phyloP scores from a whole-genome alignment of 2,329 filamentous ascomycete genomes.

The Drechslera avenae region DNA sequence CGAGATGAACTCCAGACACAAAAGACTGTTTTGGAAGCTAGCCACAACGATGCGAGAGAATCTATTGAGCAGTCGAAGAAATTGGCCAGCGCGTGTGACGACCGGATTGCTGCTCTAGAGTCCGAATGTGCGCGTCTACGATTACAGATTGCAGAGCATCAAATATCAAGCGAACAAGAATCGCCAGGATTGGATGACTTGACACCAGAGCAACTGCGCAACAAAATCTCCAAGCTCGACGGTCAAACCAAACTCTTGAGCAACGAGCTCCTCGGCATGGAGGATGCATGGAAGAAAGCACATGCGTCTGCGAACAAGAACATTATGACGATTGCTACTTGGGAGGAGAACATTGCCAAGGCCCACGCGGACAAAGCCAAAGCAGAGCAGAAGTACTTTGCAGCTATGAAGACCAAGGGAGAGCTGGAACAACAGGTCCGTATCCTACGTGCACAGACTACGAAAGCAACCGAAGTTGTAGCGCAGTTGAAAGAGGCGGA shows the following conservation, averaged over 20 bases:
- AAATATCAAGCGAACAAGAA: slow-evolving; percentile 24
- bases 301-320: slow-evolving; percentile 85
- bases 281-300: slow-evolving; percentile 88
- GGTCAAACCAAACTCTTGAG: slow-evolving; percentile 83
- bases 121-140: slow-evolving; percentile 76
- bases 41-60: slow-evolving; percentile 74
- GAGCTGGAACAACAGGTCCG: slow-evolving; percentile 80
- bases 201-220: slow-evolving; percentile 71
- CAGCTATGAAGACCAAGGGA: slow-evolving; percentile 91
- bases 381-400: slow-evolving; percentile 97
- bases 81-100: slow-evolving; percentile 76
- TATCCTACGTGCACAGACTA: slow-evolving; percentile 78
- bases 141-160: slow-evolving; percentile 58
- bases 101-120: slow-evolving; percentile 80
- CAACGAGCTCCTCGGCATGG: slow-evolving; percentile 85
- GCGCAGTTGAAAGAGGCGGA: slow-evolving; percentile 91
- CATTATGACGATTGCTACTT: slow-evolving; percentile 72
- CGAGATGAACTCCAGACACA: slow-evolving; percentile 88
- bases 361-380: slow-evolving; percentile 89
- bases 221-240: slow-evolving; percentile 75
- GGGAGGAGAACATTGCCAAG: slow-evolving; percentile 78
- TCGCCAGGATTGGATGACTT: slow-evolving; percentile 61
- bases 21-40: slow-evolving; percentile 75
- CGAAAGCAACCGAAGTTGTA: slow-evolving; percentile 91
- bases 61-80: slow-evolving; percentile 78